These are phyloP conservation scores for Monilinia laxa DNA, from an alignment of 2,329 filamentous ascomycete species.

Conservation along the genomic window DNA sequence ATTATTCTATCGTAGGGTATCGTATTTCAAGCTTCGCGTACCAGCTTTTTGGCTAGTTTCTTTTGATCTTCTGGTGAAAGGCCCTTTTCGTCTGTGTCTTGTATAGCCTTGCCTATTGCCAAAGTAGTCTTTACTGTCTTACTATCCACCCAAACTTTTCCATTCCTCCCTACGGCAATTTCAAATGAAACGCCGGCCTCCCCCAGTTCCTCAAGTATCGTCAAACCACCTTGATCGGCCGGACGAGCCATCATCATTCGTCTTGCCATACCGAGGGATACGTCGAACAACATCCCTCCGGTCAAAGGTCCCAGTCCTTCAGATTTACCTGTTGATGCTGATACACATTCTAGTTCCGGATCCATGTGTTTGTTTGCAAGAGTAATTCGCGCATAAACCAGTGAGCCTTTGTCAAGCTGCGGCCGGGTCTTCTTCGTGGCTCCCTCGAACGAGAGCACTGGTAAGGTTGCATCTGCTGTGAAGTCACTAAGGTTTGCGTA, in stretches of 20 bases:
- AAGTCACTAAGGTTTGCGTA: slow-evolving; percentile 72
- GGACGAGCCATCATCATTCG: slow-evolving; percentile 68
- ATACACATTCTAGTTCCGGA: slow-evolving; percentile 86
- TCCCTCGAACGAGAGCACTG: slow-evolving; percentile 87
- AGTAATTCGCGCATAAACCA: slow-evolving; percentile 85
- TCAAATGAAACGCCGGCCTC: slow-evolving; percentile 80
- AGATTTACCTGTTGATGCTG: slow-evolving; percentile 79
- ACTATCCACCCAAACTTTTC: slow-evolving; percentile 86
- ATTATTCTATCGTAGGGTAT: slow-evolving; percentile 18
- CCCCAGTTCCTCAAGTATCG: slow-evolving; percentile 77
- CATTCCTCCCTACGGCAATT: slow-evolving; percentile 89
- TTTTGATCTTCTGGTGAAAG: slow-evolving; percentile 66
- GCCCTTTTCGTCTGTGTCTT: slow-evolving; percentile 69
- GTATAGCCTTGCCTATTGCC: slow-evolving; percentile 74
- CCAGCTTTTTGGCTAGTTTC: slow-evolving; percentile 65
- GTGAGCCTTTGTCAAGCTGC: slow-evolving; percentile 67
- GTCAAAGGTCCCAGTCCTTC: slow-evolving; percentile 83
- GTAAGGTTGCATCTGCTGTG: slow-evolving; percentile 66
- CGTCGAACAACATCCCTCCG: slow-evolving; percentile 81
- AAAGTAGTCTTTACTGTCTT: slow-evolving; percentile 71
- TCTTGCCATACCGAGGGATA: slow-evolving; percentile 80
- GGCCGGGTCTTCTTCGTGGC: slow-evolving; percentile 91
- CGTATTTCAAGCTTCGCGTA: slow-evolving; percentile 30
- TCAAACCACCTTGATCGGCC: slow-evolving; percentile 61
- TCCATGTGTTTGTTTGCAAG: slow-evolving; percentile 81